These are phyloP conservation scores for Leishmania tarentolae DNA, from an alignment of 208 protist species.

Conservation along the genomic window DNA sequence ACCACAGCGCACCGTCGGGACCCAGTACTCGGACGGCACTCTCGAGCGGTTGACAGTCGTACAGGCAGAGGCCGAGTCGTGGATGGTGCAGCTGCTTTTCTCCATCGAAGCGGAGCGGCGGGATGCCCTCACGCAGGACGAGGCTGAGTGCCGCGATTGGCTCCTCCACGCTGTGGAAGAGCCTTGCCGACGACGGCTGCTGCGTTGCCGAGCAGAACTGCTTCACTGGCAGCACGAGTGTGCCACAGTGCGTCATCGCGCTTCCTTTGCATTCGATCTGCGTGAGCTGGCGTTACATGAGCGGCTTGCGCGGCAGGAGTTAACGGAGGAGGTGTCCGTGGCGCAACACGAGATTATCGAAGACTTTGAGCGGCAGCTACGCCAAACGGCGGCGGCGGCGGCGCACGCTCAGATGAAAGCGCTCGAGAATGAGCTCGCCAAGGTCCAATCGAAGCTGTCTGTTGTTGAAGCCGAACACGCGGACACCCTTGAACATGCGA, in stretches of 20 bases:
- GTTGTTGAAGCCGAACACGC: conserved; percentile 2
- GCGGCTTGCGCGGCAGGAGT: conserved; percentile 14
- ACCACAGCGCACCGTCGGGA: conserved; percentile 5
- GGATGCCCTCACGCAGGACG: background rate
- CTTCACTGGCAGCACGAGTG: conserved; percentile 9
- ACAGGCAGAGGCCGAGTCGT: conserved; percentile 11
- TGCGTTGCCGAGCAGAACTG: conserved; percentile 9
- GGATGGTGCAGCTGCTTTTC: conserved; percentile 5
- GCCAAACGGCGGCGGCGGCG: background rate
- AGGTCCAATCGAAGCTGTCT: background rate
- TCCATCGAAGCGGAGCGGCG: conserved; percentile 8
- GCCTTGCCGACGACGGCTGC: conserved; percentile 1
- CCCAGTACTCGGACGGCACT: conserved; percentile 22
- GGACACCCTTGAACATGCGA: conserved; percentile 22
- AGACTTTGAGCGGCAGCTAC: background rate
- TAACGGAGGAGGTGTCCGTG: background rate
- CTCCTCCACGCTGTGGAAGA: conserved; percentile 18
- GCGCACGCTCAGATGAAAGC: background rate
- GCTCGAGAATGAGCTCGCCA: conserved; percentile 2
- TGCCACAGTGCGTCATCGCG: background rate
- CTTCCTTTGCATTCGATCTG: background rate
- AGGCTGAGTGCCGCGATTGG: conserved; percentile 10
- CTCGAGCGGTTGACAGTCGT: conserved; percentile 12
- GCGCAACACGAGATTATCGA: background rate
- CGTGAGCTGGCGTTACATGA: conserved; percentile 17